Evolutionary conservation across 345 rosid species (phyloP), one percentile per base, ranked within the genome.

Genomic region (Gossypium herbaceum): DNA sequence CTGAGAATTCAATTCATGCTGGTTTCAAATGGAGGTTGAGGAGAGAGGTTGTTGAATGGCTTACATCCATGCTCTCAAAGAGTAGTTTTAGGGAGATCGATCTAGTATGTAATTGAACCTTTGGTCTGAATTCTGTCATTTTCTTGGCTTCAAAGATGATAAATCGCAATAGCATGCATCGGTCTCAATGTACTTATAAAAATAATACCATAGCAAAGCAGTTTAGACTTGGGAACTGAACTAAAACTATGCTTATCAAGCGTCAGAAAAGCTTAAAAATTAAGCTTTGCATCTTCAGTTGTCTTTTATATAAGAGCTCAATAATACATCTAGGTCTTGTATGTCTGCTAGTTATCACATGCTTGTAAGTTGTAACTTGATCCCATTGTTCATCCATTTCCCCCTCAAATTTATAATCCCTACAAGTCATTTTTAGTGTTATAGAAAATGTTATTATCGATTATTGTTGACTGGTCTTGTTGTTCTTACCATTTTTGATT

Each of bases 21-120:
- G 98, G 97, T 73, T 90, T 85, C 72, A 93, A 93, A 66, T 95
- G 98, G 99, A 88, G 99, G 84, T 93, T 97, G 1, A 88, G 99
- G 75, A 89, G 98, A 82, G 98, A 91, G 82, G 96, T 95, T 76
- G 98, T 91, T 54, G 99, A 91, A 83, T 95, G 98, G 99, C 94
- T 95, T 50, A 91, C 96, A 12, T 95, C 99, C 63, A 93, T 93
- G 99, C 82, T 93, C 34, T 95, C 99, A 25, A 91, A 90, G 82
- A 89, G 82, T 88, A 86, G 69, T 74, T 80, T 15, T 86, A 82
- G 77, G 88, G 91, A 73, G 85, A 83, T 78, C 79, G 73, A 76
- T 81, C 85, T 45, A 82, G 89, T 88, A 82, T 59, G 95, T 68
- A 60, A 64, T 71, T 59, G 17, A 17, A 48, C 64, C 51, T 68